phyloP scores from a whole-genome alignment of 164 flowering plant genomes.

The Umbilicus rupestris region DNA sequence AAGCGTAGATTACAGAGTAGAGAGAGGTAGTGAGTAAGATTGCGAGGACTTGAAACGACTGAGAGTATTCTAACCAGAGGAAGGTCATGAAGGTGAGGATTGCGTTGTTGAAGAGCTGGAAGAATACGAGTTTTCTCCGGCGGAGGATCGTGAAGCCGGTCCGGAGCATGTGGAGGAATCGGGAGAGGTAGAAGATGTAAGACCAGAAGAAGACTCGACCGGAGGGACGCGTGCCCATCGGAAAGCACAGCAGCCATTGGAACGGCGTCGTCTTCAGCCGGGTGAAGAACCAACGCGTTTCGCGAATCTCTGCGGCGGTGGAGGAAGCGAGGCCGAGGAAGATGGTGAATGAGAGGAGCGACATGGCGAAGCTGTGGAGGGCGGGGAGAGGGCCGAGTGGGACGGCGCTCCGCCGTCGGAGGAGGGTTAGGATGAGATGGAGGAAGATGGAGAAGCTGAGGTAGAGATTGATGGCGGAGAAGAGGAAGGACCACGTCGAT shows the following conservation, averaged over 20 bases:
- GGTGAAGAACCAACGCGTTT: conserved; percentile 9
- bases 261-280: conserved; percentile 10
- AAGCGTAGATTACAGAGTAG: conserved; percentile 56
- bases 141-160: conserved; percentile 40
- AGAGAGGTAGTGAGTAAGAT: conserved; percentile 42
- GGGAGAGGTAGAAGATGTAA: conserved; percentile 47
- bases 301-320: conserved; percentile 9
- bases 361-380: conserved; percentile 36
- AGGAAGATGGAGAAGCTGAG: conserved; percentile 27
- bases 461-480: conserved; percentile 48
- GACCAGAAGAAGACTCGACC: conserved; percentile 79
- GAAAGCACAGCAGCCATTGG: conserved; percentile 11
- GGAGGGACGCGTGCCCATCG: conserved; percentile 36
- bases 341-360: conserved; percentile 37
- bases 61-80: conserved; percentile 87
- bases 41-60: conserved; percentile 75
- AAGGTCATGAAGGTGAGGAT: conserved; percentile 45
- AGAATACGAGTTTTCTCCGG: conserved; percentile 32
- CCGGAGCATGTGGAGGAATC: conserved; percentile 40
- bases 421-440: conserved; percentile 26
- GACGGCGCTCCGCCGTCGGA: conserved; percentile 23
- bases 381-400: conserved; percentile 55
- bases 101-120: conserved; percentile 49
- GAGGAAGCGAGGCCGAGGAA: conserved; percentile 43
- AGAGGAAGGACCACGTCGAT: conserved; percentile 80